Conservation (phyloP, 2,329 filamentous ascomycete species). For the Chlorencoelia australis region DNA sequence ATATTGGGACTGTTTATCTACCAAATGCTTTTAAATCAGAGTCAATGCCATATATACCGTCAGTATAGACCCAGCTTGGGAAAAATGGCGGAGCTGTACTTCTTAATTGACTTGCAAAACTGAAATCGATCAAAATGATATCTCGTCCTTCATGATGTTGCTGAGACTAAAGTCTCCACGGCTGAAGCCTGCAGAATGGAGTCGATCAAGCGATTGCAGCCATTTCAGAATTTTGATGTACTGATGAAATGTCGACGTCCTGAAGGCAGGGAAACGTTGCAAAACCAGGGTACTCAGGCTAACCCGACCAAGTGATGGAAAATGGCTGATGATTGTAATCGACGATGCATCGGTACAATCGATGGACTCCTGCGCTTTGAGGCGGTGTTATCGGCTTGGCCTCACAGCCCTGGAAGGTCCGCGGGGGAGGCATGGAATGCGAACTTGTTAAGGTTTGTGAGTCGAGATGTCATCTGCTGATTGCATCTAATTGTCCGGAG, state of each 20-base stretch:
- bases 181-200: slow-evolving; percentile 11
- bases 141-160: slow-evolving; percentile 8
- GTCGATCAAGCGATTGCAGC: slow-evolving; percentile 8
- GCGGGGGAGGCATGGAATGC: slow-evolving; percentile 1
- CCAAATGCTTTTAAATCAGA: slow-evolving; percentile 7
- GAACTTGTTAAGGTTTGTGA: slow-evolving; percentile 7
- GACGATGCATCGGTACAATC: slow-evolving; percentile 9
- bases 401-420: slow-evolving; percentile 2
- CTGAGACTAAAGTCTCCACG: slow-evolving; percentile 13
- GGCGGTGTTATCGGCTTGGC: slow-evolving; percentile 11
- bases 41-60: slow-evolving; percentile 8
- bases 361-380: slow-evolving; percentile 8
- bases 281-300: slow-evolving; percentile 9
- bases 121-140: slow-evolving; percentile 10
- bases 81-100: slow-evolving; percentile 11
- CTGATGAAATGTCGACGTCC: slow-evolving; percentile 9
- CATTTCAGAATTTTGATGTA: slow-evolving; percentile 10
- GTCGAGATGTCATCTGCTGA: slow-evolving; percentile 6
- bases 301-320: slow-evolving; percentile 10
- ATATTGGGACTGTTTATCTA: slow-evolving; percentile 6
- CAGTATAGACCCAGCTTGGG: slow-evolving; percentile 10
- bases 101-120: slow-evolving; percentile 10
- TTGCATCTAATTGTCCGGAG: too few relatives aligned
- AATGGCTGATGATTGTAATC: slow-evolving; percentile 8
- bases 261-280: slow-evolving; percentile 9